phyloP scores from a whole-genome alignment of 345 rosid species.

The Draba incana region DNA sequence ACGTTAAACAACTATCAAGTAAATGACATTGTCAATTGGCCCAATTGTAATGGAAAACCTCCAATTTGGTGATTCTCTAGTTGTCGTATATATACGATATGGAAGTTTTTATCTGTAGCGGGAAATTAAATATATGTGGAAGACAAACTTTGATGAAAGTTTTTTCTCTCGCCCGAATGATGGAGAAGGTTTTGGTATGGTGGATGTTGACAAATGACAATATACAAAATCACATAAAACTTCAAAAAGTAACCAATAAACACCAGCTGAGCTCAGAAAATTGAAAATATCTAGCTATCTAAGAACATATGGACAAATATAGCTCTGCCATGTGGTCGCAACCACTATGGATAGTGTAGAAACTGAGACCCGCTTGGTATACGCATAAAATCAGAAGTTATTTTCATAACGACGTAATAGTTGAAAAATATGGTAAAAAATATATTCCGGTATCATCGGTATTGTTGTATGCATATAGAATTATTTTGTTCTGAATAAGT shows the following conservation, averaged over 20 bases:
- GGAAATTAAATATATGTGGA: background rate
- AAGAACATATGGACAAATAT: constrained; percentile 15
- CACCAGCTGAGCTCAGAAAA: background rate
- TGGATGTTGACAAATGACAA: background rate
- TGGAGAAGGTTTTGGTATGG: constrained; percentile 3
- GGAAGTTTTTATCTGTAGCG: no score
- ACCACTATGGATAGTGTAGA: constrained; percentile 4
- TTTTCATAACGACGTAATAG: no score
- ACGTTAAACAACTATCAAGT: no score
- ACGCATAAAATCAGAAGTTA: no score
- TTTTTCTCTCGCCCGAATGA: constrained; percentile 4
- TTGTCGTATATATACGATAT: no score
- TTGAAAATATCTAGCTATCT: background rate
- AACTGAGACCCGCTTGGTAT: background rate
- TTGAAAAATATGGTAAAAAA: no score
- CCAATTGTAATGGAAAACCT: no score
- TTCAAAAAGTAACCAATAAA: background rate
- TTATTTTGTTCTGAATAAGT: background rate
- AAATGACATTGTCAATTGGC: no score
- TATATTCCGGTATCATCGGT: no score
- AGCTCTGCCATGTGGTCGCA: constrained; percentile 11
- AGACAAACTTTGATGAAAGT: background rate
- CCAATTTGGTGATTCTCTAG: no score
- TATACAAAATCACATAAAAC: background rate
- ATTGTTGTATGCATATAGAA: background rate